Percentiles rank a stretch among this genome's conserved stretches.
These are phyloP conservation scores for Malus hybrid DNA, from an alignment of 331 rosid genomes.

Conservation along the genomic window DNA sequence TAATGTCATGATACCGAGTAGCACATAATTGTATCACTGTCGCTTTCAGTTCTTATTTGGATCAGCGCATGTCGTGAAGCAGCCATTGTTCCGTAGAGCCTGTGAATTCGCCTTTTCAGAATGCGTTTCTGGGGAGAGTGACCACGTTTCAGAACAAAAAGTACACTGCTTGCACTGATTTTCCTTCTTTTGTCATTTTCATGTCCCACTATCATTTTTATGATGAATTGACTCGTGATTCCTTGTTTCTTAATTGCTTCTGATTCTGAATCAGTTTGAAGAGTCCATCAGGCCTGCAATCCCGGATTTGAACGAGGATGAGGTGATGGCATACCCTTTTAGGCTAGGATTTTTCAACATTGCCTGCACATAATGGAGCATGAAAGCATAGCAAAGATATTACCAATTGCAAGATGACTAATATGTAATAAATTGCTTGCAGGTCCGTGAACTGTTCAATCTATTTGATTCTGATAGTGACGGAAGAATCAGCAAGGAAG, in stretches of 20 bases:
- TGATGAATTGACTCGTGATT: not conserved
- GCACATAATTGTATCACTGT: not conserved
- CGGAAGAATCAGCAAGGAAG: conserved; percentile 58
- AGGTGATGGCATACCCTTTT: conserved; percentile 34
- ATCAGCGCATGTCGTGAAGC: conserved; percentile 60
- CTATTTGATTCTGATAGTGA: conserved; percentile 49
- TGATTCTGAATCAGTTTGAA: conserved; percentile 41
- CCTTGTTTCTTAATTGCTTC: not conserved
- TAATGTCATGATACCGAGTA: not conserved
- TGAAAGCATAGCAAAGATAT: not conserved
- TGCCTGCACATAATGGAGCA: not conserved
- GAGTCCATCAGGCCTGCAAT: conserved; percentile 43
- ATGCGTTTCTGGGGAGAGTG: conserved; percentile 38
- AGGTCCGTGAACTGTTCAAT: conserved; percentile 49
- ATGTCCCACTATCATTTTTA: not conserved
- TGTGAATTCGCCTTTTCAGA: conserved; percentile 62
- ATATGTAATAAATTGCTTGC: conserved; percentile 1
- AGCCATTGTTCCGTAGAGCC: conserved; percentile 52
- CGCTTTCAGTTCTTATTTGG: conserved; percentile 64
- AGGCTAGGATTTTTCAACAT: not conserved
- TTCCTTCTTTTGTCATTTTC: not conserved
- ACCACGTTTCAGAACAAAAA: conserved; percentile 41
- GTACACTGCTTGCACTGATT: conserved; percentile 32
- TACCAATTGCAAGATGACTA: not conserved
- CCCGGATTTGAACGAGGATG: conserved; percentile 45